Evolutionary conservation across 768 basidiomycete genomes (phyloP), one percentile per base, ranked within the genome.

Genomic region (Russula olivacea): DNA sequence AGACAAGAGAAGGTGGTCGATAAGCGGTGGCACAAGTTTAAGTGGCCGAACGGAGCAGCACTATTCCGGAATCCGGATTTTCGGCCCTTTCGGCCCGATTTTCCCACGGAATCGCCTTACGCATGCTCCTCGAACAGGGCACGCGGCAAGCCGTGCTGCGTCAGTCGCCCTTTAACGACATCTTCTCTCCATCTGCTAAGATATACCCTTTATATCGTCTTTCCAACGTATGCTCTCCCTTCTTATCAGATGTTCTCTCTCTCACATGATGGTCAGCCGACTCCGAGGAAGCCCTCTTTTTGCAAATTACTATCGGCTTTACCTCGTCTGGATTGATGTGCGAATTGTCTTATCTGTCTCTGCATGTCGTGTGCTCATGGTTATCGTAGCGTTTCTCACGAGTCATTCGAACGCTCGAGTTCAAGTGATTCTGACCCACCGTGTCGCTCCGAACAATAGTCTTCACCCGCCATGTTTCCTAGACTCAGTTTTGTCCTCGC

Each of bases 401-500:
- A 6, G n/a, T 30, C 17, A 48, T 51, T 25, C 34, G 36, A 21
- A n/a, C 30, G 21, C 17, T 47, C 19, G 17, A 12, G 3, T 40
- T 32, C 52, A 36, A 55, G 43, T 25, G 38, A 45, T 21, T 49
- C 19, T 10, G 50, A 32, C 30, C 50, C 50, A 32, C 30, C 32
- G 25, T 28, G 7, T 40, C 14, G 25, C 32, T 28, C 23, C 19
- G 53, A 14, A 40, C 34, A 21, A 23, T 36, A 14, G 55, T 41
- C 21, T 25, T n/a, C 17, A 21, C 45, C 21, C 11, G 45, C 21
- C 32, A 68, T 68, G 67, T 49, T 47, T 23, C 52, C 56, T 49
- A 58, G 59, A 56, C 23, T 54, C 9, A 19, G 17, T 30, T 7
- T 66, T 34, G 52, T 53, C 14, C 50, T 63, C 11, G 23, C 66